phyloP scores from a whole-genome alignment of 352 stramenopile genomes.

The Globisporangium okanoganense region DNA sequence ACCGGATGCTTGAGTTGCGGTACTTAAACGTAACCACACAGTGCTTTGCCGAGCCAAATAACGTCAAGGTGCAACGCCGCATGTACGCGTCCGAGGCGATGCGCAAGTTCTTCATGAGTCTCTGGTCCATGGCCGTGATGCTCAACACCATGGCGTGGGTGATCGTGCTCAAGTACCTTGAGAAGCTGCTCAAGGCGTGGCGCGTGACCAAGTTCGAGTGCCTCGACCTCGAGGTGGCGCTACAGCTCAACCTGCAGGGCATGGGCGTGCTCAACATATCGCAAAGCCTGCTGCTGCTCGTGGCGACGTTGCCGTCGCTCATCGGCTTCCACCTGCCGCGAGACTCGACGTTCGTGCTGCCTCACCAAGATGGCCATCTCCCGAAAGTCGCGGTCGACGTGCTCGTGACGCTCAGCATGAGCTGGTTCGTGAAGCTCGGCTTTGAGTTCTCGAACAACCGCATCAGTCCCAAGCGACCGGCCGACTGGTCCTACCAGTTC shows the following conservation, averaged over 20 bases:
- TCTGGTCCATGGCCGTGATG: constrained; percentile 37
- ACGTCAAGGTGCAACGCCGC: constrained; percentile 6
- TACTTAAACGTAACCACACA: constrained; percentile 23
- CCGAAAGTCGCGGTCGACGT: constrained; percentile 22
- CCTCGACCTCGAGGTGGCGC: constrained; percentile 29
- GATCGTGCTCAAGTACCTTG: constrained; percentile 42
- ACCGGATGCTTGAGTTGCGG: constrained; percentile 33
- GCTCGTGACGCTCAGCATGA: constrained; percentile 45
- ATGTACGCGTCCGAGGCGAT: constrained; percentile 23
- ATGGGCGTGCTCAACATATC: constrained; percentile 43
- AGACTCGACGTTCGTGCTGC: constrained; percentile 25
- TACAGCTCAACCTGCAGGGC: constrained; percentile 41
- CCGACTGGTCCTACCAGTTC: constrained; percentile 31
- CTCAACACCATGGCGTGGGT: constrained; percentile 46
- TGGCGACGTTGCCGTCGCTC: constrained; percentile 26
- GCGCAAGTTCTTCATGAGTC: constrained; percentile 37
- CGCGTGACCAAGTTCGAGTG: constrained; percentile 30
- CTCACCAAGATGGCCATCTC: constrained; percentile 14
- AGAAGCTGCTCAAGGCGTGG: constrained; percentile 31
- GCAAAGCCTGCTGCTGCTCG: constrained; percentile 32
- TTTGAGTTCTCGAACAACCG: constrained; percentile 41
- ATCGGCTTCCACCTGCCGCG: constrained; percentile 30
- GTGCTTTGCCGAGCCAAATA: constrained; percentile 33
- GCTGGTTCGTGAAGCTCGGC: constrained; percentile 42
- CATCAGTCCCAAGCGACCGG: constrained; percentile 23